Base-by-base conservation (phyloP, 1,139 yeast genomes). In the Saccharomyces hybrid region DNA sequence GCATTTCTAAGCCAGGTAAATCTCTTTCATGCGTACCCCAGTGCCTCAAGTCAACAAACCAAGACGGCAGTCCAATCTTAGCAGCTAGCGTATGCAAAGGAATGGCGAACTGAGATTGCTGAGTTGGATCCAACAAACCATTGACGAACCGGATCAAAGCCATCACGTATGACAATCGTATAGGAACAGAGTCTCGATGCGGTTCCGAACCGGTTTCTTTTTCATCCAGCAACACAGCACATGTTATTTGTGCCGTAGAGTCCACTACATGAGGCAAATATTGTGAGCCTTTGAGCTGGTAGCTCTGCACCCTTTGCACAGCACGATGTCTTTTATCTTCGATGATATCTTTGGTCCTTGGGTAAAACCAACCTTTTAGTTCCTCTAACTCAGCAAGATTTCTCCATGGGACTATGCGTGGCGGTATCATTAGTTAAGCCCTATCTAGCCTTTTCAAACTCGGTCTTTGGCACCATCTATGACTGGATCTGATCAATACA, bases 1-100 rank as follows among this genome's bases (percentile, higher is more conserved):
- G 75, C 71, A 87, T 76, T 49, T 78, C 82, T 47, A 89, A 64
- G 41, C 86, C 78, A 0, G 98, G 97, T 24, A 93, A 71, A 14
- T 75, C 77, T 41, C 73, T 60, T 62, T 93, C 98, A 68, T 95
- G 99, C 0, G 99, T 93, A 4, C 96, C 93, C 68, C 83, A 80
- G 69, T 95, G 99, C 58, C 99, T 75, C 46, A 90, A 67, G 66
- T 95, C 99, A 0, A 95, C 99, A 71, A 95, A 90, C 64, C 80
- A 81, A 38, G 86, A 78, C 0, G 99, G 97, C 24, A 95, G 73
- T 1, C 81, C 80, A 24, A 88, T 72, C 47, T 79, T 77, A 53
- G 75, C 79, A 0, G 99, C 99, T 32, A 93, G 71, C 5, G 78
- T 77, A 60, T 86, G 86, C 63, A 93, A 73, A 2, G 98, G 93